Evolutionary conservation across 2,329 filamentous ascomycete species (phyloP).

Genomic region (Elsinoe arachidis): DNA sequence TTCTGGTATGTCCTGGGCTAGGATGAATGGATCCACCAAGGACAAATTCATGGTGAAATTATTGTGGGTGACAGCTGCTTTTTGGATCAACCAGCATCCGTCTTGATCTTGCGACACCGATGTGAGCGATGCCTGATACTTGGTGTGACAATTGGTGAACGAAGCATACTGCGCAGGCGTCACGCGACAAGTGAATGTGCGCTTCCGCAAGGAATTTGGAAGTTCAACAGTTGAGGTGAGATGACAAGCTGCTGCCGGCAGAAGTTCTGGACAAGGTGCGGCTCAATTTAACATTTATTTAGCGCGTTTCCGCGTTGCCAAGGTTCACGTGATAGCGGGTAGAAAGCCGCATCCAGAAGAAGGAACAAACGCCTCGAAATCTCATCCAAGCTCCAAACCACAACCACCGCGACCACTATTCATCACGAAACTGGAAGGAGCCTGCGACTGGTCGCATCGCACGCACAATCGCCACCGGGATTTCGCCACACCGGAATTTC

Average conservation of each 20-base stretch:
- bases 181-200: conserved; percentile 1
- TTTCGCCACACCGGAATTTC: neutral
- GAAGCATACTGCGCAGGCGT: neutral
- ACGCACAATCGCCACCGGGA: neutral
- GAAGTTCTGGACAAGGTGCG: conserved; percentile 7
- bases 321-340: conserved; percentile 10
- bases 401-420: conserved; percentile 7
- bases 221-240: neutral
- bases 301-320: conserved; percentile 4
- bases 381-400: conserved; percentile 1
- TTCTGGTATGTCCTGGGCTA: conserved; percentile 80
- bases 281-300: neutral
- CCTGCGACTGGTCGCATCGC: conserved; percentile 14
- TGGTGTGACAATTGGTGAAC: neutral
- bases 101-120: conserved; percentile 2
- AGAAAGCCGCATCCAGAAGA: conserved; percentile 9
- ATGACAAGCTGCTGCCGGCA: neutral
- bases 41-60: conserved; percentile 58
- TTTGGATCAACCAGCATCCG: neutral
- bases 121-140: neutral
- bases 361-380: conserved; percentile 10
- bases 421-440: conserved; percentile 3
- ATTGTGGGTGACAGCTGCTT: neutral
- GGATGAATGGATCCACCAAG: conserved; percentile 61
- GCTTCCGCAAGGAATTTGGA: neutral